phyloP scores from a whole-genome alignment of 1,284 basidiomycete species.

The Kwoniella shivajii region DNA sequence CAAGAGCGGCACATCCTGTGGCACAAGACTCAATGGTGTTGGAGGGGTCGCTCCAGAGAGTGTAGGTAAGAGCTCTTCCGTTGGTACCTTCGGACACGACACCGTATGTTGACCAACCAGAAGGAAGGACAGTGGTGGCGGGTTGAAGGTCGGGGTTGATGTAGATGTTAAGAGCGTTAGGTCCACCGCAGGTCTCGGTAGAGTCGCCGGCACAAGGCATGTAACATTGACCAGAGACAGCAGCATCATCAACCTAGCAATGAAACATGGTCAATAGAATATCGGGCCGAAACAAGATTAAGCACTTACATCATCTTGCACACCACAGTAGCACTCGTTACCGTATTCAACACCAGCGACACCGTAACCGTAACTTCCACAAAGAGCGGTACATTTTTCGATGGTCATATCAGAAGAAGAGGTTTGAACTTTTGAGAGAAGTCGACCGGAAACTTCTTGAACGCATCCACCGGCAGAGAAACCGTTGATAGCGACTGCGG shows the following conservation, averaged over 20 bases:
- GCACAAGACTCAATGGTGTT: constrained; percentile 33
- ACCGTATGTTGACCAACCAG: constrained; percentile 31
- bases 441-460: constrained; percentile 23
- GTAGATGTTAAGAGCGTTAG: constrained; percentile 28
- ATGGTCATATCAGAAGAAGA: constrained; percentile 20
- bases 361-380: constrained; percentile 16
- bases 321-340: constrained; percentile 29
- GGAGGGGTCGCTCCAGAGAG: constrained; percentile 5
- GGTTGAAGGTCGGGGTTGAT: constrained; percentile 14
- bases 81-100: constrained; percentile 27
- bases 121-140: constrained; percentile 19
- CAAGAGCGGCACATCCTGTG: constrained; percentile 19
- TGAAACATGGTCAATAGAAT: neutral
- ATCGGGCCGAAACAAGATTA: constrained; percentile 2
- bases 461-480: constrained; percentile 19
- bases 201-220: constrained; percentile 33
- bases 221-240: constrained; percentile 22
- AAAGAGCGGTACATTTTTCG: constrained; percentile 20
- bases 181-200: constrained; percentile 28
- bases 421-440: constrained; percentile 19
- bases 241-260: constrained; percentile 9
- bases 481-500: constrained; percentile 11
- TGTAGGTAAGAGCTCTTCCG: constrained; percentile 30
- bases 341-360: constrained; percentile 26
- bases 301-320: constrained; percentile 10